Evolutionary conservation across 2,329 filamentous ascomycete species (phyloP), one percentile per base, ranked within the genome.

Genomic region (Onygena corvina): DNA sequence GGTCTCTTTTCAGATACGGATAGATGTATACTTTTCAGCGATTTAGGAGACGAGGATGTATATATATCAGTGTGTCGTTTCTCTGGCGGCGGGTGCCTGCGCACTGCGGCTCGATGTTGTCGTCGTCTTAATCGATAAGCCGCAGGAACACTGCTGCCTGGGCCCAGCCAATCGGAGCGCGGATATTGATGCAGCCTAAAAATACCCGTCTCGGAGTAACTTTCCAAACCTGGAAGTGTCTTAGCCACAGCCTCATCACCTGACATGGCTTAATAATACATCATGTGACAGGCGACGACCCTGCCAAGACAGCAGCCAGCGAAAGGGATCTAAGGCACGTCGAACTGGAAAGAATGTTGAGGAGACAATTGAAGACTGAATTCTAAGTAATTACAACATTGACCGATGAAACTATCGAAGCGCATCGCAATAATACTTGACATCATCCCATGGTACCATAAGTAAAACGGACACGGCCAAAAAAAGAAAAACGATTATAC

Each of bases 61-160:
- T 42, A 42, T 42, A 42, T n/a, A 27, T 27, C 38, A 14, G 14
- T 42, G 25, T 27, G 7, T 42, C 38, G 9, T n/a, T 6, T 14
- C 12, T 12, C 25, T 27, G 11, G 11, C 21, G 21, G 21, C 4
- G 4, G 21, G 21, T 27, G 38, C 23, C 14, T 42, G 12, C 21
- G 38, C n/a, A n/a, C n/a, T n/a, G n/a, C n/a, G n/a, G 12, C 38
- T 5, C 20, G 38, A 42, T 42, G 21, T 6, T 12, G 38, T 40
- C 20, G 36, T 42, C 38, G 38, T 42, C 38, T 42, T 25, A 14
- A 42, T 27, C 25, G 25, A 42, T 42, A 42, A 42, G 38, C 38
- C 21, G 8, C 16, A 48, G 46, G n/a, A 48, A 48, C 46, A 34
- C 29, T 34, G 46, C 46, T 48, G 46, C 46, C 46, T 48, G n/a